Base-by-base conservation (phyloP, 257 asterid species). In the Cynanchum wilfordii region DNA sequence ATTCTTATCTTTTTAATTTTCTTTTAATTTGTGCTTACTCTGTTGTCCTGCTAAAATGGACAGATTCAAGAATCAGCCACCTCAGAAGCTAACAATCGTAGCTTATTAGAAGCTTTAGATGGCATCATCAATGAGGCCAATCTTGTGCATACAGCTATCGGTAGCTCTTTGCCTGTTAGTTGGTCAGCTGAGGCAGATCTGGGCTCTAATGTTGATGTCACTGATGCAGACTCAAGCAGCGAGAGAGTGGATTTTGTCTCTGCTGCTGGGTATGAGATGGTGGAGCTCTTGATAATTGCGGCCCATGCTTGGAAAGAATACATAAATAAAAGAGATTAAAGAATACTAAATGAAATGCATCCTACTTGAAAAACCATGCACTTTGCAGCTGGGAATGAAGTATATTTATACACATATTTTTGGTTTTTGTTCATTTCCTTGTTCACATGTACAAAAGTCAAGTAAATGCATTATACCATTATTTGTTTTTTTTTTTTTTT, bases 261-360 rank as follows among this genome's bases (percentile, higher is more conserved):
- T 33, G 97, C 91, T 59, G 96, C 94, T 58, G 98, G 97, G 29
- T 81, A 81, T 73, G 97, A 93, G 84, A 90, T 93, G 96, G 92
- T 93, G 76, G 97, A 93, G 85, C 97, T 93, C 77, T 79, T 89
- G 88, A 78, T 88, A 42, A 83, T 91, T 71, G 89, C 89, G 56
- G 90, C 96, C 47, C 87, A 81, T 50, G 51, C 82, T 69, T 80
- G 86, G 75, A 93, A 87, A 80, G 87, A 77, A 57, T 45, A 36
- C 42, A 58, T 71, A 29, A 57, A 81, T n/a, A 20, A 42, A 29
- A 68, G 59, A 57, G 20, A 47, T 27, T 29, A 49, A 69, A 71
- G 45, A 70, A 52, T n/a, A 40, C 56, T 9, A 2, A 11, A 45
- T 24, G 24, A 36, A 49, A 68, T n/a, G 60, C 50, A 3, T 27